These are phyloP conservation scores for Leccinum discolor DNA, from an alignment of 1,284 basidiomycete species.

Conservation along the genomic window DNA sequence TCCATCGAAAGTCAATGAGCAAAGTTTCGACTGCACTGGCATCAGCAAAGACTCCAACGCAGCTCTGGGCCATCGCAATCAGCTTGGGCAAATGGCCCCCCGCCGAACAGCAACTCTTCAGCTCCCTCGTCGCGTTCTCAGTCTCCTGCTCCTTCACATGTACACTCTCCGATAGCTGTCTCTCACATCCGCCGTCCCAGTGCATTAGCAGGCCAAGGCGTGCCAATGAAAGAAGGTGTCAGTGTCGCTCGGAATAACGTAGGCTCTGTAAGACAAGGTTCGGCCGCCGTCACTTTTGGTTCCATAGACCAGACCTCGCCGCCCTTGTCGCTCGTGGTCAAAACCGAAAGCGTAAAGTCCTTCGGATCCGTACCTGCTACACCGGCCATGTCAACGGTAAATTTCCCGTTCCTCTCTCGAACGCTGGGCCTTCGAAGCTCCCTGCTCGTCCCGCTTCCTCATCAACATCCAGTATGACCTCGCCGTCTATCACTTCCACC, in stretches of 20 bases:
- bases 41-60: constrained; percentile 68
- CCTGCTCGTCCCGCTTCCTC: no score
- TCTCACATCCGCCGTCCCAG: constrained; percentile 75
- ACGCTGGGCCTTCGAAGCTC: no score
- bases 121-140: constrained; percentile 71
- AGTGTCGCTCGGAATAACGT: constrained; percentile 58
- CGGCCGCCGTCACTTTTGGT: constrained; percentile 74
- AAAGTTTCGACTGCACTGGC: constrained; percentile 22
- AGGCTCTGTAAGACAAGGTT: constrained; percentile 66
- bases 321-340: constrained; percentile 56
- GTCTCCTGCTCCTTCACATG: constrained; percentile 62
- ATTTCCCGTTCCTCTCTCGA: no score
- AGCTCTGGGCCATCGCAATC: constrained; percentile 65
- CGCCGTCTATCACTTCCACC: no score
- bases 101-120: constrained; percentile 46
- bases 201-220: constrained; percentile 56
- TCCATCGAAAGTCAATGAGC: no score
- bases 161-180: constrained; percentile 45
- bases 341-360: constrained; percentile 73
- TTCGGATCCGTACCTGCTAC: constrained; percentile 67
- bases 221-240: constrained; percentile 67
- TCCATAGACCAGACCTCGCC: constrained; percentile 69
- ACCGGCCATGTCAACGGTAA: no score
- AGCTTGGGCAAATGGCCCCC: constrained; percentile 84
- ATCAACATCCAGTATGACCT: no score